These are phyloP conservation scores for Collybia mongolica DNA, from an alignment of 768 basidiomycete genomes.

Conservation along the genomic window DNA sequence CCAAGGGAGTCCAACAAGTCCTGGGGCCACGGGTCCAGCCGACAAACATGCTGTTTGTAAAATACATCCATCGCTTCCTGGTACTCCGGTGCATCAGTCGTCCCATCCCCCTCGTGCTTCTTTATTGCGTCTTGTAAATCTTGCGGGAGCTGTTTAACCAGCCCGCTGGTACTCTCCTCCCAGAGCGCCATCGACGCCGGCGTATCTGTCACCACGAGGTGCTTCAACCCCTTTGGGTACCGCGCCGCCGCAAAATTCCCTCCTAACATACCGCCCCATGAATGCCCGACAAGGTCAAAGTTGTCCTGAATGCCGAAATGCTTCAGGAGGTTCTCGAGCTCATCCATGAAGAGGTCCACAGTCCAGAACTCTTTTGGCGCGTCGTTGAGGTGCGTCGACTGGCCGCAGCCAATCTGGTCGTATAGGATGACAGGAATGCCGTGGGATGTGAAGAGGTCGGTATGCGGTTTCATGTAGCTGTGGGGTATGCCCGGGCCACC, in stretches of 20 bases:
- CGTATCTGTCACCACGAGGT: constrained; percentile 28
- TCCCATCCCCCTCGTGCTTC: constrained; percentile 17
- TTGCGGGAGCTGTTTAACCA: constrained; percentile 13
- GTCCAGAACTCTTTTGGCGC: constrained; percentile 36
- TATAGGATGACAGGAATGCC: constrained; percentile 46
- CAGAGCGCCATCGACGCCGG: constrained; percentile 29
- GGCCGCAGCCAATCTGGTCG: constrained; percentile 48
- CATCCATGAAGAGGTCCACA: constrained; percentile 46
- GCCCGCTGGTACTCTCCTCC: constrained; percentile 14
- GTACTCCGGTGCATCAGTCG: constrained; percentile 13
- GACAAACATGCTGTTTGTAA: constrained; percentile 23
- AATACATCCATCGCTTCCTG: constrained; percentile 19
- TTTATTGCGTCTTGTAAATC: constrained; percentile 17
- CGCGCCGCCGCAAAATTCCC: constrained; percentile 34
- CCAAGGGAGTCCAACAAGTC: constrained; percentile 17
- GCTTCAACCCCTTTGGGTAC: constrained; percentile 37
- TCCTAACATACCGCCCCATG: constrained; percentile 57
- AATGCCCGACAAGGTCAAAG: constrained; percentile 52
- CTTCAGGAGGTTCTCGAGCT: constrained; percentile 48
- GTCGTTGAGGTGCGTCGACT: constrained; percentile 40
- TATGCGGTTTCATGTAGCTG: constrained; percentile 37
- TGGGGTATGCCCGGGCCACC: constrained; percentile 44
- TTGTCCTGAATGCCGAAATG: constrained; percentile 36
- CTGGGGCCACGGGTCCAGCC: constrained; percentile 21
- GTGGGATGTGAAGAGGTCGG: constrained; percentile 26